Conservation (phyloP, 1,284 basidiomycete genomes). For the Pseudozyma pruni region DNA sequence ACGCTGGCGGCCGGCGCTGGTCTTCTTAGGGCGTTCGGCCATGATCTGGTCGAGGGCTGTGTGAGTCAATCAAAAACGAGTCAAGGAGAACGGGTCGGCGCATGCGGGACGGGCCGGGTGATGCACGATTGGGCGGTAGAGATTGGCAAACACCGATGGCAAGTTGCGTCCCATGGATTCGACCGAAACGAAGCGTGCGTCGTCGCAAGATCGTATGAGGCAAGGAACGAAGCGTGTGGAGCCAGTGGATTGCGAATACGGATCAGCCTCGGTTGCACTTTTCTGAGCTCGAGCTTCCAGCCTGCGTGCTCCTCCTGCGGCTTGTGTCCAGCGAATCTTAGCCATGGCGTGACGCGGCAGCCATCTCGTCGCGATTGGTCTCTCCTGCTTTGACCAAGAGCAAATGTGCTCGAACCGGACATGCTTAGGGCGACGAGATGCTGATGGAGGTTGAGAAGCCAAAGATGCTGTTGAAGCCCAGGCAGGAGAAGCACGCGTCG, state of each 20-base stretch:
- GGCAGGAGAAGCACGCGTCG: not conserved
- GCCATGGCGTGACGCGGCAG: not conserved
- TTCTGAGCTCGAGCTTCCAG: not conserved
- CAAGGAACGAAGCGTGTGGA: not conserved
- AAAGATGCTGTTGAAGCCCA: not conserved
- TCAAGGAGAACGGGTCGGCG: constrained; percentile 8
- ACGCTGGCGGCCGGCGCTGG: constrained; percentile 38
- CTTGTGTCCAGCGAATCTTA: not conserved
- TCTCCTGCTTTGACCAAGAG: no score
- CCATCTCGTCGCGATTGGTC: no score
- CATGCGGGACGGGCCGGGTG: not conserved
- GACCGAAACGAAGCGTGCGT: not conserved
- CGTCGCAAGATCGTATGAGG: not conserved
- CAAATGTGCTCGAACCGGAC: no score
- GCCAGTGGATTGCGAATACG: not conserved
- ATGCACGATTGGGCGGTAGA: not conserved
- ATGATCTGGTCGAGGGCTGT: constrained; percentile 67
- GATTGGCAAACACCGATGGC: not conserved
- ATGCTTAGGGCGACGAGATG: no score
- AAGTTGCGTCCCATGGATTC: not conserved
- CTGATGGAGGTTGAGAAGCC: not conserved
- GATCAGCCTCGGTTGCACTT: constrained; percentile 12
- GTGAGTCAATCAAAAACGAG: constrained; percentile 11
- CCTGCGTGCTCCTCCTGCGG: constrained; percentile 4
- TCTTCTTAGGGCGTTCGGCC: constrained; percentile 57